Base-by-base conservation (phyloP, 2,329 filamentous ascomycete genomes). In the Myriosclerotinia curreyana region DNA sequence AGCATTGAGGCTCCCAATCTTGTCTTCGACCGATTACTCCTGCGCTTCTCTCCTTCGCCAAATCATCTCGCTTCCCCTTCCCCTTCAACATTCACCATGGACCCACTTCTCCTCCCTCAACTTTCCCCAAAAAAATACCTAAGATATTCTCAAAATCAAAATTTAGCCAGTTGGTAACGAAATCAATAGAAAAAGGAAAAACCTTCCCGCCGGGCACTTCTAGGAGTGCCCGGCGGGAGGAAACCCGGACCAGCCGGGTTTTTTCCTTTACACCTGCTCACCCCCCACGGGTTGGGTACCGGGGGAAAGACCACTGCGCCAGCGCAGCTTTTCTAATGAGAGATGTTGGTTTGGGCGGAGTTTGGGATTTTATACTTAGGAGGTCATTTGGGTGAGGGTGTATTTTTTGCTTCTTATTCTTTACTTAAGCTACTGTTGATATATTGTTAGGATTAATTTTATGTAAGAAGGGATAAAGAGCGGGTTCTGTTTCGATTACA, bases 241-340 rank as follows among this genome's bases (percentile, higher is more conserved):
- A 51, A 49, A n/a, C 49, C 28, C 28, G 20, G 44, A 48, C 25
- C 0, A 3, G 28, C 17, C 25, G 49, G 7, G 17, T 34, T 34
- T 34, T 51, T 14, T 51, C 28, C 2, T 17, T 50, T 50, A 12
- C 15, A 51, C 34, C 49, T 51, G 17, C 49, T 51, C 17, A 51
- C 15, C 17, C 28, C 17, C 28, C 49, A 34, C 17, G 49, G 28
- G 12, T 34, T 51, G 28, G 8, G 31, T 51, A 31, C 49, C 28
- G 49, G 49, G 14, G 28, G 25, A 34, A 20, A 17, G 12, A 48
- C 44, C 44, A 48, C 44, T 48, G n/a, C 44, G 44, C 44, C 20
- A 48, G 44, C 44, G n/a, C 44, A 48, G n/a, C n/a, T 48, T 22
- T 48, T 22, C 44, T 48, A 51, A 31, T 51, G 49, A 31, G 50